These are phyloP conservation scores for Allantophomopsis lycopodina DNA, from an alignment of 2,329 filamentous ascomycete genomes.

Conservation along the genomic window DNA sequence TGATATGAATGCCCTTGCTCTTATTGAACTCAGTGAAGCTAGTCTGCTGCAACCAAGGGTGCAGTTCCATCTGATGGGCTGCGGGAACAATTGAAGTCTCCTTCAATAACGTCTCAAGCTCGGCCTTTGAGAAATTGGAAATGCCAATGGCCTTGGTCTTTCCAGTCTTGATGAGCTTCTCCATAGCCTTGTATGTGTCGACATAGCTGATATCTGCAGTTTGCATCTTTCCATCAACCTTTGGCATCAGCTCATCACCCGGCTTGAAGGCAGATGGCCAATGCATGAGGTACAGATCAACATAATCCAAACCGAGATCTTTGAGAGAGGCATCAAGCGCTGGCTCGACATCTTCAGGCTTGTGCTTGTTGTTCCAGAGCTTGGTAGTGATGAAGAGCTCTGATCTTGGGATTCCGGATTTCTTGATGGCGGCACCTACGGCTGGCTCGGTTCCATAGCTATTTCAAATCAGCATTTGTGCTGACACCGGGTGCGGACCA, in stretches of 20 bases:
- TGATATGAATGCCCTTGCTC: conserved; percentile 26
- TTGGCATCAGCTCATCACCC: conserved; percentile 11
- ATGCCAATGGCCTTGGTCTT: conserved; percentile 44
- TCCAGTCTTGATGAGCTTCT: conserved; percentile 34
- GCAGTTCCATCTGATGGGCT: conserved; percentile 42
- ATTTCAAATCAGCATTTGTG: neutral
- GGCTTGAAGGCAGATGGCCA: conserved; percentile 21
- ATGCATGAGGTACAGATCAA: conserved; percentile 25
- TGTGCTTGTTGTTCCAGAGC: conserved; percentile 37
- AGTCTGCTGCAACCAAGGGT: conserved; percentile 36
- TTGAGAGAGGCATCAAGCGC: conserved; percentile 20
- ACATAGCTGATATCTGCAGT: conserved; percentile 20
- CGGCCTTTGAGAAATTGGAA: conserved; percentile 38
- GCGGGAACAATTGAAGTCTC: conserved; percentile 34
- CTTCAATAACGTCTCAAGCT: conserved; percentile 24
- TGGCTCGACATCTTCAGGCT: conserved; percentile 18
- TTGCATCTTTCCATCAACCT: conserved; percentile 11
- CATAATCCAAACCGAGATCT: conserved; percentile 22
- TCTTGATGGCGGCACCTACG: conserved; percentile 27
- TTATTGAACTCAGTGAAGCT: conserved; percentile 30
- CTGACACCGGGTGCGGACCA: neutral
- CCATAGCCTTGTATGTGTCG: conserved; percentile 44
- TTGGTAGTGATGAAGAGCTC: conserved; percentile 40
- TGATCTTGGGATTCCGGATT: conserved; percentile 22
- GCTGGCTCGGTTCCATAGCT: conserved; percentile 28